These are phyloP conservation scores for Barbatosphaeria neglecta DNA, from an alignment of 495 filamentous ascomycete genomes.

Conservation along the genomic window DNA sequence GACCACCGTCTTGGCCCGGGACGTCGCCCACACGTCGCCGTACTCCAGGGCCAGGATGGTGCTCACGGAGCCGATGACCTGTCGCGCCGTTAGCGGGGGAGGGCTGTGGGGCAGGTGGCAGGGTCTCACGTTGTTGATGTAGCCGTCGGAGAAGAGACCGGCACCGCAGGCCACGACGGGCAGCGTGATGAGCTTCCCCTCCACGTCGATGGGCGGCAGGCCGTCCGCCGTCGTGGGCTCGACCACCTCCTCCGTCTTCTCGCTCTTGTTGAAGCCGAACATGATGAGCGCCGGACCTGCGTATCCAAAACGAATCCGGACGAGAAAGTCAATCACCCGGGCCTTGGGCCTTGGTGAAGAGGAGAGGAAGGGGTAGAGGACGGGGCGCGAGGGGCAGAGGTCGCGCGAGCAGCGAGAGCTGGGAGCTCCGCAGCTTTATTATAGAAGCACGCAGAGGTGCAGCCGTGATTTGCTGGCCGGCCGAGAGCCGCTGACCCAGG, in stretches of 20 bases:
- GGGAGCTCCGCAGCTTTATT: too few species aligned
- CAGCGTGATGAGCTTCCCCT: slow-evolving; percentile 16
- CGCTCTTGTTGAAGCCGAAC: slow-evolving; percentile 5
- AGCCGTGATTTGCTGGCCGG: too few species aligned
- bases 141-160: slow-evolving; percentile 83
- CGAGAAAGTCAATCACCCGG: too few species aligned
- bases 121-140: slow-evolving; percentile 57
- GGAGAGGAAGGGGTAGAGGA: too few species aligned
- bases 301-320: too few species aligned
- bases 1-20: slow-evolving; percentile 57
- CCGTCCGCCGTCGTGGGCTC: neutral
- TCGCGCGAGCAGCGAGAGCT: too few species aligned
- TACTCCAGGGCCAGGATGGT: slow-evolving; percentile 60
- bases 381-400: too few species aligned
- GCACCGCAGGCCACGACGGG: slow-evolving; percentile 72
- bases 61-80: slow-evolving; percentile 76
- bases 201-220: slow-evolving; percentile 13
- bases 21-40: slow-evolving; percentile 46
- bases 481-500: too few species aligned
- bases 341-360: too few species aligned
- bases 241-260: neutral
- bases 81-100: neutral
- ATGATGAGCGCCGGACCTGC: too few species aligned
- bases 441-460: too few species aligned
- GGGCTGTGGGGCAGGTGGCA: neutral